Evolutionary conservation across 345 rosid genomes (phyloP).

Genomic region (Euphorbia peplus): DNA sequence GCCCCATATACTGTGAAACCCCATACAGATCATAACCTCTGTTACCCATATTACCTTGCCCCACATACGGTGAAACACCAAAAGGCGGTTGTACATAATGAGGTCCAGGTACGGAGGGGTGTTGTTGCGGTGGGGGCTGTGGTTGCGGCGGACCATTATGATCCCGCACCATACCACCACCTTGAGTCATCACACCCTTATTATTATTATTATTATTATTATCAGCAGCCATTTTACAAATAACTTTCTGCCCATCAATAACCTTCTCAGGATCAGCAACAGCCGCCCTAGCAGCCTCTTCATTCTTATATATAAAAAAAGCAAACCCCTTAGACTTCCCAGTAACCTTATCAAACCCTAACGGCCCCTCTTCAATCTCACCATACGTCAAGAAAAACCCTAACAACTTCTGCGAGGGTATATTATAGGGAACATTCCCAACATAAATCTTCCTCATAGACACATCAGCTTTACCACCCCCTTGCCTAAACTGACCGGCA

Average conservation of each 20-base stretch:
- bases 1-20: conserved; percentile 23
- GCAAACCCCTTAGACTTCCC: conserved; percentile 46
- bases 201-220: conserved; percentile 29
- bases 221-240: conserved; percentile 33
- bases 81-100: too few species aligned
- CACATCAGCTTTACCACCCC: conserved; percentile 23
- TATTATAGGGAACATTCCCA: conserved; percentile 35
- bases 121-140: conserved; percentile 12
- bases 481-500: conserved; percentile 17
- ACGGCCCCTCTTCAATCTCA: conserved; percentile 47
- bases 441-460: conserved; percentile 40
- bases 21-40: conserved; percentile 22
- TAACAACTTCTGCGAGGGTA: conserved; percentile 34
- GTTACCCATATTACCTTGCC: conserved; percentile 8
- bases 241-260: conserved; percentile 39
- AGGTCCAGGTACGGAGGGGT: conserved; percentile 11
- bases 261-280: conserved; percentile 36
- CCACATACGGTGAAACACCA: too few species aligned
- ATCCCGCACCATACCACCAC: neutral
- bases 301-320: conserved; percentile 40
- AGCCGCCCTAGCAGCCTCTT: conserved; percentile 39
- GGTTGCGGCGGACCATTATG: conserved; percentile 3
- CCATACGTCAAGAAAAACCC: conserved; percentile 33
- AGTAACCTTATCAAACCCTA: conserved; percentile 43
- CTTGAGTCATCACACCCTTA: too few species aligned